These are phyloP conservation scores for Naumovozyma dairenensis DNA, from an alignment of 805 yeast genomes.

Conservation along the genomic window DNA sequence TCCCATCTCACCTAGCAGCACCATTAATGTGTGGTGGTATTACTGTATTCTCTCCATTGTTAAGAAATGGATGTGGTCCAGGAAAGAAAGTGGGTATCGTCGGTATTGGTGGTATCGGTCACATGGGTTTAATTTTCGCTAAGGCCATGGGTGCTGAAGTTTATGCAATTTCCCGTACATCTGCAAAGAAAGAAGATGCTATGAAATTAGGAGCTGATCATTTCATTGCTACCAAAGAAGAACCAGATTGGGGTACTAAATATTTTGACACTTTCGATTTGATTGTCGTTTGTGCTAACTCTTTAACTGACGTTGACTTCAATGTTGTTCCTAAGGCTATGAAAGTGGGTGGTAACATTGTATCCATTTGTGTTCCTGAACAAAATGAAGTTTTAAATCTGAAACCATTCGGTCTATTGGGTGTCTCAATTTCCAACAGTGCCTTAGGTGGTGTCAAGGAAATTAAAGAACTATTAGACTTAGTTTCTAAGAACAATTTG, in stretches of 20 bases:
- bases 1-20: constrained; percentile 48
- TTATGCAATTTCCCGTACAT: constrained; percentile 44
- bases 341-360: constrained; percentile 30
- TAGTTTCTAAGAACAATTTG: constrained; percentile 38
- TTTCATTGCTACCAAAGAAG: constrained; percentile 45
- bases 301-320: constrained; percentile 33
- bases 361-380: constrained; percentile 20
- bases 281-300: constrained; percentile 40
- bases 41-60: constrained; percentile 60
- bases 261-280: constrained; percentile 34
- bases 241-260: constrained; percentile 32
- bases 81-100: constrained; percentile 44
- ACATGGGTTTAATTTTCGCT: constrained; percentile 46
- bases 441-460: constrained; percentile 38
- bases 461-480: constrained; percentile 37
- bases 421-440: constrained; percentile 26
- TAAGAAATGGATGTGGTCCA: constrained; percentile 40
- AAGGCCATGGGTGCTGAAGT: constrained; percentile 54
- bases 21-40: constrained; percentile 74
- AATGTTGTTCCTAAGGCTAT: constrained; percentile 24
- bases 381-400: constrained; percentile 8
- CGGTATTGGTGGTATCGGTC: constrained; percentile 52
- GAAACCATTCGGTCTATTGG: constrained; percentile 11
- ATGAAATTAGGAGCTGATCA: constrained; percentile 42
- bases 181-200: constrained; percentile 41